Evolutionary conservation across 1,284 basidiomycete species (phyloP).

Genomic region (Austropuccinia psidii): DNA sequence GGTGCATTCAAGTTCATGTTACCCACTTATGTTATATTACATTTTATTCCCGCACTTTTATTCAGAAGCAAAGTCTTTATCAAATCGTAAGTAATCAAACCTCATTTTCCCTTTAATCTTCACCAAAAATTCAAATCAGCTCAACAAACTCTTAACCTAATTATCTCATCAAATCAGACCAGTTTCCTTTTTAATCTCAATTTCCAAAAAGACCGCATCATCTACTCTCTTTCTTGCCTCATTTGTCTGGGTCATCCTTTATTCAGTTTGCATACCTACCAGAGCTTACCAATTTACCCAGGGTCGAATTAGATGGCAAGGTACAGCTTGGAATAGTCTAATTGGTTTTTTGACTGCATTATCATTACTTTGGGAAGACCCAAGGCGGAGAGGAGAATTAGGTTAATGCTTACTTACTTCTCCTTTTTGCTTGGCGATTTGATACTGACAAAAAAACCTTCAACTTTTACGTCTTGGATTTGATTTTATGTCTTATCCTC

Average conservation of each 20-base stretch:
- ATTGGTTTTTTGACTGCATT: constrained; percentile 25
- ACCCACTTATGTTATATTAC: constrained; percentile 33
- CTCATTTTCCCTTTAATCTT: not conserved
- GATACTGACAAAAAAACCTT: not conserved
- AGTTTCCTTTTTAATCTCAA: constrained; percentile 8
- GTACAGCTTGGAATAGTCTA: not conserved
- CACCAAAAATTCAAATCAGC: not conserved
- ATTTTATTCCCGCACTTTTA: constrained; percentile 32
- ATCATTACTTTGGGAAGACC: constrained; percentile 36
- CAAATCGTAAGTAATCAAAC: constrained; percentile 21
- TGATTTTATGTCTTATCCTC: no score
- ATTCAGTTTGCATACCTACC: constrained; percentile 35
- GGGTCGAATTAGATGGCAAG: not conserved
- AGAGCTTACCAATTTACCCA: constrained; percentile 5
- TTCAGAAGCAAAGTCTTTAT: constrained; percentile 36
- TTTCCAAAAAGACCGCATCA: constrained; percentile 26
- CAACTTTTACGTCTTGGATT: no score
- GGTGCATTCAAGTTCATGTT: constrained; percentile 33
- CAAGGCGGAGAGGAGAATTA: constrained; percentile 28
- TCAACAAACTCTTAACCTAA: not conserved
- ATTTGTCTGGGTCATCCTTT: constrained; percentile 28
- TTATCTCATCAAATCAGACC: not conserved
- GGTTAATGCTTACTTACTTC: not conserved
- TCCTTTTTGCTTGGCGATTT: not conserved
- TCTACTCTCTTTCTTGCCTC: constrained; percentile 20